Percentiles rank a stretch among this genome's conserved stretches.
These are phyloP conservation scores for Carex littledalei DNA, from an alignment of 176 grass and related monocot species.

Conservation along the genomic window DNA sequence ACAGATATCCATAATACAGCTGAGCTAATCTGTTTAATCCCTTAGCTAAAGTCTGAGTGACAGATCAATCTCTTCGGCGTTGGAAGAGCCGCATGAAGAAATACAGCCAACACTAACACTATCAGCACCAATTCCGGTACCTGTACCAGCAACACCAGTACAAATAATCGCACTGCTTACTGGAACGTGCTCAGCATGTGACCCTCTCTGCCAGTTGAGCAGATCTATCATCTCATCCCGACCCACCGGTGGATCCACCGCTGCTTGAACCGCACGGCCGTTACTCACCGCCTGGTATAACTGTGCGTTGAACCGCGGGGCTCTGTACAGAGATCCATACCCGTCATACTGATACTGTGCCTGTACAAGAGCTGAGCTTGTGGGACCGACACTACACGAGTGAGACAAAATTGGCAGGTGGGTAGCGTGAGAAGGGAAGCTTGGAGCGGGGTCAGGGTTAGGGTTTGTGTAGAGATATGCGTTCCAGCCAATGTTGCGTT, in stretches of 20 bases:
- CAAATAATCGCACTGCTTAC: conserved; percentile 24
- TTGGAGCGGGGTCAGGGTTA: neutral
- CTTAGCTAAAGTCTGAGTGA: conserved; percentile 48
- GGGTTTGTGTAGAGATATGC: conserved; percentile 61
- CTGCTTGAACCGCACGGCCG: conserved; percentile 34
- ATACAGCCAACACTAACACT: conserved; percentile 13
- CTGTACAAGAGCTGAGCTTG: neutral
- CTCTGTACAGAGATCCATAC: neutral
- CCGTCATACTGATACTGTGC: neutral
- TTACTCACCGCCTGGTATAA: conserved; percentile 30
- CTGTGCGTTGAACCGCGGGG: conserved; percentile 45
- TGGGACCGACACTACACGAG: neutral
- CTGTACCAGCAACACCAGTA: neutral
- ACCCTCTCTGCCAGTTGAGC: conserved; percentile 88
- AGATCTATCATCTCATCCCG: conserved; percentile 69
- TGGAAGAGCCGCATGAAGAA: neutral
- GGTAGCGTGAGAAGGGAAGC: conserved; percentile 32
- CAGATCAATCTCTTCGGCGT: conserved; percentile 45
- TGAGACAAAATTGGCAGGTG: conserved; percentile 28
- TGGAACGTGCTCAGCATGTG: conserved; percentile 33
- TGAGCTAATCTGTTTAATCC: neutral
- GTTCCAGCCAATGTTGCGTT: conserved; percentile 68
- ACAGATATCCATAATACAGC: neutral
- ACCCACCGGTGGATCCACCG: conserved; percentile 33
- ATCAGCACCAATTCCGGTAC: neutral